These are phyloP conservation scores for Recurvomyces mirabilis DNA, from an alignment of 495 filamentous ascomycete species.

Conservation along the genomic window DNA sequence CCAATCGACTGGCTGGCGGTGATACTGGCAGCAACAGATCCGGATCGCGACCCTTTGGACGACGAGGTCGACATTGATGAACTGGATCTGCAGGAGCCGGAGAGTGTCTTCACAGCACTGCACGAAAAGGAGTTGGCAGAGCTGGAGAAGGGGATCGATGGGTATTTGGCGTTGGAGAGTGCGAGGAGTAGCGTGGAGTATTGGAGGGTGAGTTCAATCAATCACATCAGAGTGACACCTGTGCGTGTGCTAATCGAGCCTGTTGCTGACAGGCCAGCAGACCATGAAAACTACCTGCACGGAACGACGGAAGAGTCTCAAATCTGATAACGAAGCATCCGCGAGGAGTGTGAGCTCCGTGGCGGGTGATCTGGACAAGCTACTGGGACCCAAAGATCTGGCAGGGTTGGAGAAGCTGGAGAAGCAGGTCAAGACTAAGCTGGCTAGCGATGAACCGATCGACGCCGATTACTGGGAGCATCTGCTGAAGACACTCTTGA, in stretches of 20 bases:
- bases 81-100: slow-evolving; percentile 70
- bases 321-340: slow-evolving; percentile 44
- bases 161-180: slow-evolving; percentile 70
- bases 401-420: slow-evolving; percentile 78
- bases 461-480: slow-evolving; percentile 98
- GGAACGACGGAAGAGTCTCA: slow-evolving; percentile 58
- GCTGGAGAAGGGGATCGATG: slow-evolving; percentile 75
- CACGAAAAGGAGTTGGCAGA: slow-evolving; percentile 59
- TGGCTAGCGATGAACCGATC: slow-evolving; percentile 80
- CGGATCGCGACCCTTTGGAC: slow-evolving; percentile 64
- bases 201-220: slow-evolving; percentile 52
- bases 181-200: slow-evolving; percentile 70
- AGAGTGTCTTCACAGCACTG: slow-evolving; percentile 68
- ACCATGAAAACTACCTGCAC: slow-evolving; percentile 76
- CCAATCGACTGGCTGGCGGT: slow-evolving; percentile 95
- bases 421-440: slow-evolving; percentile 68
- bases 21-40: slow-evolving; percentile 75
- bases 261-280: slow-evolving; percentile 28
- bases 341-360: slow-evolving; percentile 71
- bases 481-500: slow-evolving; percentile 66
- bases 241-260: slow-evolving; percentile 22
- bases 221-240: neutral
- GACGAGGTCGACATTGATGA: slow-evolving; percentile 59
- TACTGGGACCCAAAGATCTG: slow-evolving; percentile 75
- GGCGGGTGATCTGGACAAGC: slow-evolving; percentile 72